Evolutionary conservation across 768 basidiomycete genomes (phyloP), one percentile per base, ranked within the genome.

Genomic region (Neoboletus brunneissimus): DNA sequence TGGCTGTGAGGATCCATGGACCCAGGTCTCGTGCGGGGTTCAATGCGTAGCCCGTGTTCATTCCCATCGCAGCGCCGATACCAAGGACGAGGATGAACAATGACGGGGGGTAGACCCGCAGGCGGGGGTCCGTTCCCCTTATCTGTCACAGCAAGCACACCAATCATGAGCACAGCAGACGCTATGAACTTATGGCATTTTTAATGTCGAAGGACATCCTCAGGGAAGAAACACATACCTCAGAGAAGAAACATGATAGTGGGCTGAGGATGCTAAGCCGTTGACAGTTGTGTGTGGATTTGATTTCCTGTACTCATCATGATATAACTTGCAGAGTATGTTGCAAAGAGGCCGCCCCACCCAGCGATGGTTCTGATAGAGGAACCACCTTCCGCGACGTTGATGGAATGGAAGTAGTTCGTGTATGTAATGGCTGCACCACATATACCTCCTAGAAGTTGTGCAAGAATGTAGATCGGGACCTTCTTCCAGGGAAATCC

Each of bases 401-500:
- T 75, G 61, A 89, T 82, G 32, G 84, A 80, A 67, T 82, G 82
- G 62, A 80, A 77, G 60, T 86, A 86, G 59, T 84, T 81, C 6
- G 75, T 84, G 54, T 86, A 87, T 32, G 81, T 67, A 44, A 83
- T 59, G 0, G 76, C 77, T 11, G 79, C 80, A 4, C 82, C 84
- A 31, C 77, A 73, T 29, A 85, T 57, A 8, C 72, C 84, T 15
- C 86, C 85, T 42, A 86, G 62, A 31, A 84, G 48, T 66, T 88
- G 86, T 1, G 83, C 78, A 41, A 81, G 64, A 44, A 86, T 79
- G 68, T 83, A 88, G 23, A 72, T 77, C 1, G 89, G 88, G 1
- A 89, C 89, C 72, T 91, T 91, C 61, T 76, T 78, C 85, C 84
- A 86, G 0, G 89, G 87, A 70, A 91, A 89, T 25, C 80, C 81